A percentile compares a stretch with the other conserved stretches of the same genome.
phyloP scores from a whole-genome alignment of 805 yeast species.

The Teunomyces gatunensis region DNA sequence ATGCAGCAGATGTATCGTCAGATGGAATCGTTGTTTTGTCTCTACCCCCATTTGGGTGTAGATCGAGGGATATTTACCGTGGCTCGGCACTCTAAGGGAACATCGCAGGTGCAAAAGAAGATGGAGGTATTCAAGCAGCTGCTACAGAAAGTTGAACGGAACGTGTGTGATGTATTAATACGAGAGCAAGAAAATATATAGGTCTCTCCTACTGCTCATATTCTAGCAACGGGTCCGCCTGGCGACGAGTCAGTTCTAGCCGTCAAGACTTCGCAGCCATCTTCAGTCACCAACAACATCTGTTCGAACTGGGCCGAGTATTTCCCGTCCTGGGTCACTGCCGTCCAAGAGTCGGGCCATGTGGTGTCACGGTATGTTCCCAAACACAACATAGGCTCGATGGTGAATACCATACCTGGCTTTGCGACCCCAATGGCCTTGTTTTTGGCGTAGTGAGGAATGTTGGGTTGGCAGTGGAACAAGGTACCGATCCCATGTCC shows the following conservation, averaged over 20 bases:
- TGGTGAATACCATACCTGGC: constrained; percentile 95
- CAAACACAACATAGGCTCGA: constrained; percentile 93
- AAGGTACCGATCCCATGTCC: constrained; percentile 90
- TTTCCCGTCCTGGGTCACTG: constrained; percentile 86
- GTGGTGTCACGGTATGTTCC: constrained; percentile 77
- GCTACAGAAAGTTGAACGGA: constrained; percentile 21
- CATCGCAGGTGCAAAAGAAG: constrained; percentile 16
- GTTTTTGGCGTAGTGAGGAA: constrained; percentile 92
- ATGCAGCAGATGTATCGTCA: constrained; percentile 15
- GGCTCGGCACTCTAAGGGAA: constrained; percentile 9
- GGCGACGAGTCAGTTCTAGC: constrained; percentile 80
- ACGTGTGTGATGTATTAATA: constrained; percentile 19
- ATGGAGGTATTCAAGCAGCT: constrained; percentile 22
- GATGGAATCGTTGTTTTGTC: constrained; percentile 10
- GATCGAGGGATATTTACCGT: constrained; percentile 16
- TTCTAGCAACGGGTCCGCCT: constrained; percentile 77
- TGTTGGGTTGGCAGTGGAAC: constrained; percentile 90
- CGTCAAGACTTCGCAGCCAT: constrained; percentile 86
- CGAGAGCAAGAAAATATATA: constrained; percentile 16
- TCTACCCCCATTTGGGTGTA: constrained; percentile 17
- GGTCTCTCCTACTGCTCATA: constrained; percentile 15
- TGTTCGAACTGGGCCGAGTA: constrained; percentile 95
- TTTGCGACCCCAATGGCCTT: constrained; percentile 92
- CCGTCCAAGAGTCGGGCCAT: constrained; percentile 99
- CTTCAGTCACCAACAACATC: constrained; percentile 87